Evolutionary conservation across 306 rosid species (phyloP).

Genomic region (Cyclanthera cordifolia): DNA sequence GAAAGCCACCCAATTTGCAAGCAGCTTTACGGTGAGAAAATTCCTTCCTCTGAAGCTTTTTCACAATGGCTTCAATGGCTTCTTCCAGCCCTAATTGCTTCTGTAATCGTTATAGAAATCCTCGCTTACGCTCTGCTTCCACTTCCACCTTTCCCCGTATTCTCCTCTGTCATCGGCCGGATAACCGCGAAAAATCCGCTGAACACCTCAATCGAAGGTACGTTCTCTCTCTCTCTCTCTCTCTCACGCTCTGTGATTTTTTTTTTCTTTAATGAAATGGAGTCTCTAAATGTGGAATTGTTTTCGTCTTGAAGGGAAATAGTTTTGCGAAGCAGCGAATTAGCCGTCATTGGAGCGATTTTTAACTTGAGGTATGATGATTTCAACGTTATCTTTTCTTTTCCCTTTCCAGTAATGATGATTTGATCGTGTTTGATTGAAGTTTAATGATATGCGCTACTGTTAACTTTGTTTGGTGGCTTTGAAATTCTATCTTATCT

Average conservation of each 20-base stretch:
- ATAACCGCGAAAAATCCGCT: constrained; percentile 16
- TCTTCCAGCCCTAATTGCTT: constrained; percentile 12
- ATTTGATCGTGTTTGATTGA: background rate
- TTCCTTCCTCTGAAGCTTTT: background rate
- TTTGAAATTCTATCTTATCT: background rate
- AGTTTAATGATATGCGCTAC: background rate
- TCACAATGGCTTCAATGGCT: constrained; percentile 35
- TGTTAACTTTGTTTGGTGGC: background rate
- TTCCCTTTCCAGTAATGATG: background rate
- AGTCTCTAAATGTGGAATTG: constrained; percentile 13
- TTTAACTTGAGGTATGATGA: constrained; percentile 48
- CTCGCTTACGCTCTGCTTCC: background rate
- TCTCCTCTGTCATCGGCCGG: constrained; percentile 19
- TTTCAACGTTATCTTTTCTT: background rate
- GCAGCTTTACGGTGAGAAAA: background rate
- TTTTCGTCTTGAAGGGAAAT: constrained; percentile 32
- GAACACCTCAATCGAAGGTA: constrained; percentile 46
- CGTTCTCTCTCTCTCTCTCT: background rate
- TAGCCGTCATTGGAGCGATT: constrained; percentile 74
- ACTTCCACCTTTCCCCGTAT: constrained; percentile 12
- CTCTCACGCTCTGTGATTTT: background rate
- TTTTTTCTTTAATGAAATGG: background rate
- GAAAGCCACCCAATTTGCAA: background rate
- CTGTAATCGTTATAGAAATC: constrained; percentile 11
- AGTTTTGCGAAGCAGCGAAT: constrained; percentile 58